A percentile compares a stretch with the other conserved stretches of the same genome.
These are phyloP conservation scores for Phytophthora megakarya DNA, from an alignment of 352 stramenopile species.

Conservation along the genomic window DNA sequence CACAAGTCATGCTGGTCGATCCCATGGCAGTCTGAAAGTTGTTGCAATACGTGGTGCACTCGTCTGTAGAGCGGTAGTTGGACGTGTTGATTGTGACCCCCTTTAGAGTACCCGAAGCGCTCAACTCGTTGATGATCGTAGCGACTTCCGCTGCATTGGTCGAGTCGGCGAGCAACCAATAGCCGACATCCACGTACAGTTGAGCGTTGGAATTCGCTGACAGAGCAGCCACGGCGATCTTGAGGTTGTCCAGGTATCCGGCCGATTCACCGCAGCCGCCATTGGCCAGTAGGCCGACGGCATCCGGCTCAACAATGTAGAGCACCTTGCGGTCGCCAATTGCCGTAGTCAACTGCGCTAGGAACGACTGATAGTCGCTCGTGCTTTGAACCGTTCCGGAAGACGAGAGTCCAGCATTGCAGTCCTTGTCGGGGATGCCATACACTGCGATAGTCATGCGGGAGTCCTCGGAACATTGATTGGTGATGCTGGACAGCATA, in stretches of 20 bases:
- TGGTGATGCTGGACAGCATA: conserved; percentile 40
- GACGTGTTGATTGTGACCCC: conserved; percentile 76
- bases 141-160: conserved; percentile 37
- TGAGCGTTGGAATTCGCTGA: conserved; percentile 60
- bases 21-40: conserved; percentile 60
- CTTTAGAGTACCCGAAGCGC: conserved; percentile 44
- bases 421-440: conserved; percentile 72
- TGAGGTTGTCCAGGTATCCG: conserved; percentile 60
- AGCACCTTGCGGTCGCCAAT: conserved; percentile 59
- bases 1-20: conserved; percentile 50
- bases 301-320: conserved; percentile 72
- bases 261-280: conserved; percentile 43
- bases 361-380: conserved; percentile 53
- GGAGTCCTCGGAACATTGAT: conserved; percentile 39
- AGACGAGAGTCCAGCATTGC: conserved; percentile 54
- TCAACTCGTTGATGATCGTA: conserved; percentile 52
- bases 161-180: conserved; percentile 53
- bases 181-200: conserved; percentile 69
- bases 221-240: conserved; percentile 52
- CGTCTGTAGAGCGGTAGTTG: conserved; percentile 68
- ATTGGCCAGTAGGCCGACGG: conserved; percentile 55
- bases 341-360: conserved; percentile 40
- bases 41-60: conserved; percentile 52
- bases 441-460: conserved; percentile 69
- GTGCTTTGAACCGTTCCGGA: conserved; percentile 42